These are phyloP conservation scores for Naganishia liquefaciens DNA, from an alignment of 1,284 basidiomycete genomes.

Conservation along the genomic window DNA sequence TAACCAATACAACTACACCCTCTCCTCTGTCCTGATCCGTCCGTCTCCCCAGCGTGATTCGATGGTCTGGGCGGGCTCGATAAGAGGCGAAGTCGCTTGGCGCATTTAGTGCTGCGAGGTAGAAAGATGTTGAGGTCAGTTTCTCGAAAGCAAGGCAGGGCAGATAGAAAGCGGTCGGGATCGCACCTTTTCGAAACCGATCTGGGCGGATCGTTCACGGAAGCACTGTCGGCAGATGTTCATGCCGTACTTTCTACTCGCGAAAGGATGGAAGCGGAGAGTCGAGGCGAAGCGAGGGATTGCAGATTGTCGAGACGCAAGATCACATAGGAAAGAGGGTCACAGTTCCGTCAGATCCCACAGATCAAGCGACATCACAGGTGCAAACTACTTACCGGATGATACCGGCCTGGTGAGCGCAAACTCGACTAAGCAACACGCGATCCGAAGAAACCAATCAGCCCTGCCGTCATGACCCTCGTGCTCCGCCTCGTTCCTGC, in stretches of 20 bases:
- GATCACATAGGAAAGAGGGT: constrained; percentile 10
- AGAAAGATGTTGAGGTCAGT: neutral
- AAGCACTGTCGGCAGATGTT: constrained; percentile 98
- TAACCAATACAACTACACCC: constrained; percentile 26
- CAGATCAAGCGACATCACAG: neutral
- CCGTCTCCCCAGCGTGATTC: constrained; percentile 20
- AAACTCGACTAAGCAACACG: constrained; percentile 71
- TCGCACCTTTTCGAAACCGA: constrained; percentile 89
- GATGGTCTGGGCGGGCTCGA: constrained; percentile 5
- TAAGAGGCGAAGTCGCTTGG: neutral
- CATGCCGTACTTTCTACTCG: constrained; percentile 74
- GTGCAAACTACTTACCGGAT: constrained; percentile 60
- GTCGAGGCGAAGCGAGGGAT: too few relatives aligned
- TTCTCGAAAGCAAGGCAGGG: neutral
- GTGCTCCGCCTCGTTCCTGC: constrained; percentile 6
- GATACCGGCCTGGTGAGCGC: constrained; percentile 92
- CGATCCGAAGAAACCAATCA: constrained; percentile 17
- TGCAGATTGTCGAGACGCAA: neutral
- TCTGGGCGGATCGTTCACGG: constrained; percentile 89
- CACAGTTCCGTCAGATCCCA: constrained; percentile 40
- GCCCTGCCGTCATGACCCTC: neutral
- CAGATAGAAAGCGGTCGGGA: neutral
- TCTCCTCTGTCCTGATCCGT: constrained; percentile 14
- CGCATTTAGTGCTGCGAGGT: constrained; percentile 19
- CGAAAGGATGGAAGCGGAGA: neutral